These are phyloP conservation scores for Hypsizygus marmoreus DNA, from an alignment of 768 basidiomycete species.

Conservation along the genomic window DNA sequence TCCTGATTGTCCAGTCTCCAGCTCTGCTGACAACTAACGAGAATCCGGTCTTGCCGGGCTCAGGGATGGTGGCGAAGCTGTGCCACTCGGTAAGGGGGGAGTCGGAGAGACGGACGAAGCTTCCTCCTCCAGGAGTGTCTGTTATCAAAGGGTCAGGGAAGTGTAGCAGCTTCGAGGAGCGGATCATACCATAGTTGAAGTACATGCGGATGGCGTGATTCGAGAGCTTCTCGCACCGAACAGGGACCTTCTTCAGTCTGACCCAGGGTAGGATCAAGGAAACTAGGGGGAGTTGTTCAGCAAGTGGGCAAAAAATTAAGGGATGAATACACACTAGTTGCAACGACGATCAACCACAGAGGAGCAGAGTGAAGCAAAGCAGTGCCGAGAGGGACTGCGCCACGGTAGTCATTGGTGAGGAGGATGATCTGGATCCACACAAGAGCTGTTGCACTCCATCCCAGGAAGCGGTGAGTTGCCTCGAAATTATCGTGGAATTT, in stretches of 20 bases:
- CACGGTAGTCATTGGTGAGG: conserved; percentile 52
- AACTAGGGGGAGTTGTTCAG: background rate
- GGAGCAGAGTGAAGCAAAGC: conserved; percentile 24
- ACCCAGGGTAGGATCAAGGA: conserved; percentile 49
- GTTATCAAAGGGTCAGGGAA: background rate
- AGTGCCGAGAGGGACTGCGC: conserved; percentile 14
- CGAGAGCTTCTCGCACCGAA: conserved; percentile 42
- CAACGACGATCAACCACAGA: conserved; percentile 43
- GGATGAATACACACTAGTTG: conserved; percentile 24
- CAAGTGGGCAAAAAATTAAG: background rate
- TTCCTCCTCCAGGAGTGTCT: conserved; percentile 49
- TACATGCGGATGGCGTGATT: conserved; percentile 44
- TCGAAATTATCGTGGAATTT: conserved; percentile 45
- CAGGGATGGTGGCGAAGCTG: conserved; percentile 56
- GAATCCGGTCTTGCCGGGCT: conserved; percentile 48
- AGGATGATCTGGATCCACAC: conserved; percentile 49
- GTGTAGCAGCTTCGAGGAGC: background rate
- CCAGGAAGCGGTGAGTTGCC: conserved; percentile 42
- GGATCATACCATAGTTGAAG: conserved; percentile 45
- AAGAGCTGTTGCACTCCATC: conserved; percentile 43
- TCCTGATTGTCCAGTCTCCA: conserved; percentile 61
- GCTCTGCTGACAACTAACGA: conserved; percentile 61
- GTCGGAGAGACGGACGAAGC: conserved; percentile 47
- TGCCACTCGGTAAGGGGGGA: conserved; percentile 61
- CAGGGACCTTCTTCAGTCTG: conserved; percentile 40